Evolutionary conservation across 208 protist species (phyloP), one percentile per base, ranked within the genome.

Genomic region (Trypanosoma scelopori): DNA sequence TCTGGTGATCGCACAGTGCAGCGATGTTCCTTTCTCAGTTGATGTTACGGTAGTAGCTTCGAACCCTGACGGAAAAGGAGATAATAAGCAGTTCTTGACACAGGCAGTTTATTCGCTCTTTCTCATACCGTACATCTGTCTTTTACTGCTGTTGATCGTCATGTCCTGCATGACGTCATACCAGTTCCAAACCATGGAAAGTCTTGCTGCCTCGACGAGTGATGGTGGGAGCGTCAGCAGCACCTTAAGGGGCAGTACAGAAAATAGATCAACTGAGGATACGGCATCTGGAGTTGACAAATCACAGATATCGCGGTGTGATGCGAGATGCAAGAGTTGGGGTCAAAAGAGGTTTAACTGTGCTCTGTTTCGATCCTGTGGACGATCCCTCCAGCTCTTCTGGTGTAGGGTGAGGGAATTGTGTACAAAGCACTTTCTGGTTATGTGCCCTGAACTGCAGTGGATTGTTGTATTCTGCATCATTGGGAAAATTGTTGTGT

Each of bases 1-100:
- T 41, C 78, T 77, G 13, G 79, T 88, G 2, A 57, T 88, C 9
- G 76, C 69, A 53, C 85, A 91, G 74, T 91, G 85, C 62, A 84
- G 75, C 5, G 57, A 67, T 15, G 53, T 84, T 23, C 85, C 85
- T 3, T 18, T 90, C 3, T 60, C 65, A 0, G 62, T 86, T 7
- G 37, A 72, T 30, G 28, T 69, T 43, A 3, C 16, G 5, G 3
- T 59, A 30, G n/a, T n/a, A 3, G 59, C 51, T 30, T 30, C 27
- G 18, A 69, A 53, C 30, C 22, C 5, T 20, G 23, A 69, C 46
- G 46, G 63, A 47, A 53, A 47, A 50, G 30, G 41, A 35, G 51
- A 51, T 53, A 2, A n/a, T 9, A 47, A 65, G 47, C 46, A 55
- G 28, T 22, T 48, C 15, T 56, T 37, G 15, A 53, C n/a, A 5